Conservation (phyloP, 441 rosid genomes). For the Populus hybrid region DNA sequence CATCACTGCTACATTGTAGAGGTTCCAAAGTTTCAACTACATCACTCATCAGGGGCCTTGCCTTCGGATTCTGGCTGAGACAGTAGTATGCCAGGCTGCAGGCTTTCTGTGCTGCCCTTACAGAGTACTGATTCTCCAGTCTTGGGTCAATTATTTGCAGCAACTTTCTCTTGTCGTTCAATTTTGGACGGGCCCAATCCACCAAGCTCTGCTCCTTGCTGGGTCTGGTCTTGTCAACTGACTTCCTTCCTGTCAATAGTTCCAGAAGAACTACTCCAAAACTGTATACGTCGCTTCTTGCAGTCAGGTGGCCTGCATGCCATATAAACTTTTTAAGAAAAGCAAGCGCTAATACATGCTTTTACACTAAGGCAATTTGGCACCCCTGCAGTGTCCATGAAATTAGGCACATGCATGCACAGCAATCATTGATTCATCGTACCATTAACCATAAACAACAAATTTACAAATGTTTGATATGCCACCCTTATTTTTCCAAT, state of each 20-base stretch:
- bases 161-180: slow-evolving; percentile 84
- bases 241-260: slow-evolving; percentile 89
- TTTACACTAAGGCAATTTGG: not conserved
- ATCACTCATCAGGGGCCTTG: slow-evolving; percentile 47
- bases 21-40: slow-evolving; percentile 78
- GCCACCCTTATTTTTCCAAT: not conserved
- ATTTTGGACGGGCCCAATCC: slow-evolving; percentile 97
- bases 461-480: not conserved
- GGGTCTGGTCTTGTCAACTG: slow-evolving; percentile 93
- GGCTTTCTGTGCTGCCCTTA: slow-evolving; percentile 89
- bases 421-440: not conserved
- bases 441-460: not conserved
- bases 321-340: slow-evolving; percentile 19
- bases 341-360: not conserved
- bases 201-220: slow-evolving; percentile 97
- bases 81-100: slow-evolving; percentile 96
- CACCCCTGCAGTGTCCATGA: not conserved
- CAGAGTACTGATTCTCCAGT: slow-evolving; percentile 83
- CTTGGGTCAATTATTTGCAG: slow-evolving; percentile 91
- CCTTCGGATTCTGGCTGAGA: slow-evolving; percentile 94
- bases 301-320: slow-evolving; percentile 88
- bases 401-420: not conserved
- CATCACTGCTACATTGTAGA: slow-evolving; percentile 54
- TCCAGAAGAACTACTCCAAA: slow-evolving; percentile 96
- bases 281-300: slow-evolving; percentile 94